Base-by-base conservation (phyloP, 352 stramenopile species). In the Phytopythium montanum region DNA sequence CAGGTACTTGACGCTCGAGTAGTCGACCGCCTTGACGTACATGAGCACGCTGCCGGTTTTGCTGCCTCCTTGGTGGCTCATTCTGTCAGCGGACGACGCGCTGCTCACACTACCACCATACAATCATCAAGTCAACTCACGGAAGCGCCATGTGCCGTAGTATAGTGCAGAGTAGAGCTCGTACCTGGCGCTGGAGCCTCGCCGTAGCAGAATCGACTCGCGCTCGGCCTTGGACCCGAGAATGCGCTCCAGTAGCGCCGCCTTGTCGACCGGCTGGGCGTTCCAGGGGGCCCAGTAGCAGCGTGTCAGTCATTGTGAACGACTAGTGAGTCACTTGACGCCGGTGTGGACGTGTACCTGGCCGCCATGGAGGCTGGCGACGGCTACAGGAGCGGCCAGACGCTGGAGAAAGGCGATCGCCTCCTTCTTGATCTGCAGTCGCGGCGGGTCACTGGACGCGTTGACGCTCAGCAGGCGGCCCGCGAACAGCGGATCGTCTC, bases 321-420 rank as follows among this genome's bases (percentile, higher is more conserved):
- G 8, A 13, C 28, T 14, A 31, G 13, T 18, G 19, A 9, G 5
- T 8, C 12, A 25, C 9, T 14, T 6, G 5, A 0, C 44, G 9
- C 21, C 7, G 10, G 7, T 10, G 21, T 14, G 18, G 9, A n/a
- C 9, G 3, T 29, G 29, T 12, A 75, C 73, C 65, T 75, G 79
- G 6, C 65, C 54, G 45, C 81, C 81, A 44, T 92, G 79, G 25
- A 94, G 41, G 60, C 79, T 91, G 60, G 92, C 79, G 53, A 90
- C 73, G 28, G 83, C 62, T 51, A 94, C 60, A 25, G 85, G 71
- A 21, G 88, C 85, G 0, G 76, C 73, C 44, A 92, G 69, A 14
- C 75, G 75, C 69, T 92, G 80, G 14, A 94, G 69, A 59, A 92
- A 92, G 7, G 69, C 78, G 14, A 92, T 81, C 19, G 85, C 73